Percentiles rank a stretch among this genome's conserved stretches.
These are phyloP conservation scores for Pugionium dolabratum DNA, from an alignment of 345 rosid species.

Conservation along the genomic window DNA sequence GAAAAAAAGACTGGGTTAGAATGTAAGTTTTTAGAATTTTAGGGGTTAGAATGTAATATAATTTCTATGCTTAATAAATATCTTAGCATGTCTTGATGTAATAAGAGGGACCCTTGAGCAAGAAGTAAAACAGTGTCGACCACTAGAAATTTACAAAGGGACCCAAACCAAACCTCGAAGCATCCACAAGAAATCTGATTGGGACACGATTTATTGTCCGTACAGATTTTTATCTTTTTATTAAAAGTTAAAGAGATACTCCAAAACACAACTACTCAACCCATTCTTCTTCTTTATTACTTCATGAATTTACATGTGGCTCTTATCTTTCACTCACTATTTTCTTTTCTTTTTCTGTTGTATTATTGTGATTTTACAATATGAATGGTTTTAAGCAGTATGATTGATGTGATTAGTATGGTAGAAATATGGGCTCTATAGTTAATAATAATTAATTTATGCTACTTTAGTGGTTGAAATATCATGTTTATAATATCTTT, in stretches of 20 bases:
- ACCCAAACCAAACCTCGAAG: constrained; percentile 13
- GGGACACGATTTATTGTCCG: constrained; percentile 32
- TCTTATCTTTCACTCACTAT: no score
- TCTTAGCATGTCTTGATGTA: neutral
- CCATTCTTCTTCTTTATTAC: neutral
- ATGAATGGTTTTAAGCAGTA: no score
- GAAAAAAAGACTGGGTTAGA: no score
- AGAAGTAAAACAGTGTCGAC: constrained; percentile 29
- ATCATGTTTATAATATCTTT: no score
- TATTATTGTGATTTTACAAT: no score
- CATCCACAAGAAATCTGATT: constrained; percentile 28
- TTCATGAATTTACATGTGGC: constrained; percentile 9
- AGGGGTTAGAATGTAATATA: neutral
- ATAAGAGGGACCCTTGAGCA: constrained; percentile 16
- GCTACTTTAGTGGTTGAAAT: no score
- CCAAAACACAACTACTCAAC: neutral
- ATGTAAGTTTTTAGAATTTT: neutral
- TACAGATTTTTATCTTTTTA: constrained; percentile 5
- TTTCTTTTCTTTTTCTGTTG: no score
- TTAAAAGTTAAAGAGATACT: neutral
- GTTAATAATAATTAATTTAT: no score
- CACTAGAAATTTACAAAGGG: constrained; percentile 16
- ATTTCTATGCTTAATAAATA: no score
- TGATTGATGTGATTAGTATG: no score
- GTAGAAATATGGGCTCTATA: no score